phyloP scores from a whole-genome alignment of 2,329 filamentous ascomycete species.

The Monosporascus sp. region DNA sequence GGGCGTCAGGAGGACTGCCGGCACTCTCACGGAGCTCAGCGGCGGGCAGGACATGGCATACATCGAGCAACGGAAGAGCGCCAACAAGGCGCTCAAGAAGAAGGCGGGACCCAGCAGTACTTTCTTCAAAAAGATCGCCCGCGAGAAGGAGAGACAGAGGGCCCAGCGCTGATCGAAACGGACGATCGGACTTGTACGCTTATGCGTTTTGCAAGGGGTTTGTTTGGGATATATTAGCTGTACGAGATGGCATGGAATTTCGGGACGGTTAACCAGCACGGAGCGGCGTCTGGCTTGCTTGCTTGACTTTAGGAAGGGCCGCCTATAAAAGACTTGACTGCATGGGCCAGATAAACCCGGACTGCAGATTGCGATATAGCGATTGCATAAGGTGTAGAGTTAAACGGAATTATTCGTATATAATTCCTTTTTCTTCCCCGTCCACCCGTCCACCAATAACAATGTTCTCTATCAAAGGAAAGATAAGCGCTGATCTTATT shows the following conservation, averaged over 20 bases:
- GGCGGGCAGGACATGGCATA: slow-evolving; percentile 98
- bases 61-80: slow-evolving; percentile 72
- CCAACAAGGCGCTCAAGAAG: slow-evolving; percentile 62
- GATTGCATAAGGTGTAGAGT: neutral
- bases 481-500: no score
- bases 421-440: no score
- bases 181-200: neutral
- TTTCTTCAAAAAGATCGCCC: slow-evolving; percentile 61
- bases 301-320: neutral
- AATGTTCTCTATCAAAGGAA: no score
- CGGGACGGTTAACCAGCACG: neutral
- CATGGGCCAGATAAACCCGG: neutral
- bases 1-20: slow-evolving; percentile 73
- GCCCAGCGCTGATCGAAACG: slow-evolving; percentile 8
- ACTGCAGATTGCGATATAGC: neutral
- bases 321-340: neutral
- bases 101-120: slow-evolving; percentile 50
- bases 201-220: neutral
- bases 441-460: no score
- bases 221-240: neutral
- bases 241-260: neutral
- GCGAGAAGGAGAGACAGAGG: slow-evolving; percentile 52
- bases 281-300: neutral
- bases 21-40: slow-evolving; percentile 76
- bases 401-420: no score